These are phyloP conservation scores for Amanita molliuscula DNA, from an alignment of 768 basidiomycete species.

Conservation along the genomic window DNA sequence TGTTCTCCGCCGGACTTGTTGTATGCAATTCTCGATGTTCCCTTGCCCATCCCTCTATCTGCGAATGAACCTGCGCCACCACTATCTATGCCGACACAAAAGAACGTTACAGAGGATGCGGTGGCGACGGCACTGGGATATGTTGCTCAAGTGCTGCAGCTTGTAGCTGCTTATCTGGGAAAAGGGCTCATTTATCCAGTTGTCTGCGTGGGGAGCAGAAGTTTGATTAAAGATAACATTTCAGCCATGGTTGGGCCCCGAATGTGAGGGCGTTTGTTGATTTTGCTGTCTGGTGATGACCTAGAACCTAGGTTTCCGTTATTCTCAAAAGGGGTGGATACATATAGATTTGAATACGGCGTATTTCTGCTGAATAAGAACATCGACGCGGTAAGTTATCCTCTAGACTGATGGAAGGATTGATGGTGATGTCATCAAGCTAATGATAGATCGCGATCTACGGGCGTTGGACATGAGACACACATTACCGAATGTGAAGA, in stretches of 20 bases:
- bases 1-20: slow-evolving; percentile 77
- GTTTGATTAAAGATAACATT: slow-evolving; percentile 85
- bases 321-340: slow-evolving; percentile 90
- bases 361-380: slow-evolving; percentile 96
- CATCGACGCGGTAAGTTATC: slow-evolving; percentile 73
- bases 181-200: slow-evolving; percentile 80
- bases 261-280: slow-evolving; percentile 47
- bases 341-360: slow-evolving; percentile 95
- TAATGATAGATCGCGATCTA: slow-evolving; percentile 86
- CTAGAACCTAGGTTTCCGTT: slow-evolving; percentile 76
- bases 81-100: slow-evolving; percentile 49
- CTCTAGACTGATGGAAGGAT: slow-evolving; percentile 2
- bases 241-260: slow-evolving; percentile 93
- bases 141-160: slow-evolving; percentile 77
- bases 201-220: slow-evolving; percentile 83
- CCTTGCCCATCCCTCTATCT: slow-evolving; percentile 80
- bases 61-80: slow-evolving; percentile 80
- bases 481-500: slow-evolving; percentile 94
- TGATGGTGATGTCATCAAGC: slow-evolving; percentile 30
- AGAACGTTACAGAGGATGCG: slow-evolving; percentile 72
- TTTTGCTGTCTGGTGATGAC: not conserved
- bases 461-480: slow-evolving; percentile 90
- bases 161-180: slow-evolving; percentile 71
- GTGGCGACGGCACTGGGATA: slow-evolving; percentile 89
- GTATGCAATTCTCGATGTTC: slow-evolving; percentile 77